A percentile compares a stretch with the other conserved stretches of the same genome.
Evolutionary conservation across 352 stramenopile genomes (phyloP).

Genomic region (Phytophthora quininea): DNA sequence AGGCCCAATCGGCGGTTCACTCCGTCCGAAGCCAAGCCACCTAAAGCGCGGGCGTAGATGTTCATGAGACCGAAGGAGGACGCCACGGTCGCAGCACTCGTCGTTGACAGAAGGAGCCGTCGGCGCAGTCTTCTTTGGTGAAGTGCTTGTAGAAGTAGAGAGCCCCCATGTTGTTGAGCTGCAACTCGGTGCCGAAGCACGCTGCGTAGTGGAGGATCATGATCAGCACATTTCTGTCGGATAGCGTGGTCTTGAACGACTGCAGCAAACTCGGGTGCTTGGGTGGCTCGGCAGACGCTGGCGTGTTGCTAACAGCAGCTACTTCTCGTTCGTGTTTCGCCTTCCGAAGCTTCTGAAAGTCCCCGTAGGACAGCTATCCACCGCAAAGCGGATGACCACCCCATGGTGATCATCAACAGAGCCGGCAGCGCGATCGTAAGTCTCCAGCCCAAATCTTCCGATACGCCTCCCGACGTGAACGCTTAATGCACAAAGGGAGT

Average conservation of each 20-base stretch:
- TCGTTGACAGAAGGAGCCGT: conserved; percentile 46
- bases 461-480: conserved; percentile 69
- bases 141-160: conserved; percentile 94
- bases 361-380: conserved; percentile 93
- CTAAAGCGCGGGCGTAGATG: conserved; percentile 90
- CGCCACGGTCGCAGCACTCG: conserved; percentile 82
- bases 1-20: conserved; percentile 88
- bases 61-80: conserved; percentile 96
- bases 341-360: conserved; percentile 88
- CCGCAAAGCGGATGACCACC: conserved; percentile 70
- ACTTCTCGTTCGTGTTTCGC: conserved; percentile 40
- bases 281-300: conserved; percentile 22
- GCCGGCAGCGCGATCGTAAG: conserved; percentile 92
- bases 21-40: conserved; percentile 87
- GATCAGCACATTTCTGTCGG: conserved; percentile 91
- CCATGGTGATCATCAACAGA: conserved; percentile 80
- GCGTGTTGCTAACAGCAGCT: conserved; percentile 21
- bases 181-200: conserved; percentile 95
- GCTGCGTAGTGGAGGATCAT: conserved; percentile 94
- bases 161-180: conserved; percentile 95
- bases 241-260: conserved; percentile 61
- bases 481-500: conserved; percentile 86
- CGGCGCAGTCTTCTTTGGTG: conserved; percentile 49
- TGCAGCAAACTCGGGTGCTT: conserved; percentile 34
- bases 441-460: conserved; percentile 90